Percentiles rank a stretch among this genome's conserved stretches.
These are phyloP conservation scores for Aspergillus alliaceus DNA, from an alignment of 2,329 filamentous ascomycete species.

Conservation along the genomic window DNA sequence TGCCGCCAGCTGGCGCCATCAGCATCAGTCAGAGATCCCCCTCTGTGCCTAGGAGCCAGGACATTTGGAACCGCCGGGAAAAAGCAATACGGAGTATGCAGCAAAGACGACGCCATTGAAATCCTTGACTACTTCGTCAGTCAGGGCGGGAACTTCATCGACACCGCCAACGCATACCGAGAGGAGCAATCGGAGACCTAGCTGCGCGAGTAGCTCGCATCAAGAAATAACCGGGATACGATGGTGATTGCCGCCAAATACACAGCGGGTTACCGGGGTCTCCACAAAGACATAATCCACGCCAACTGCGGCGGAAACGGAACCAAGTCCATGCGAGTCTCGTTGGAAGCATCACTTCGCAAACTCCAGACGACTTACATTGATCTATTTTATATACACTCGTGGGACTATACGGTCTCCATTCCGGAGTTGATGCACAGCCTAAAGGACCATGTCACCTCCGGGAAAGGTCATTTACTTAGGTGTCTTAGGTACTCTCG, in stretches of 20 bases:
- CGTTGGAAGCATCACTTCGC: conserved; percentile 27
- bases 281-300: conserved; percentile 25
- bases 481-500: conserved; percentile 67
- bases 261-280: conserved; percentile 32
- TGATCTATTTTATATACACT: conserved; percentile 39
- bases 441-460: conserved; percentile 59
- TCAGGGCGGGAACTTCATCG: conserved; percentile 70
- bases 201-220: conserved; percentile 69
- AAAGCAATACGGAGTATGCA: conserved; percentile 61
- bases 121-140: conserved; percentile 66
- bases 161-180: conserved; percentile 69
- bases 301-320: conserved; percentile 45
- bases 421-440: conserved; percentile 69
- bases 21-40: conserved; percentile 64
- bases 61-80: conserved; percentile 39
- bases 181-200: conserved; percentile 61
- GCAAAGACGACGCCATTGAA: conserved; percentile 59
- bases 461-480: conserved; percentile 68
- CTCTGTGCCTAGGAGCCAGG: conserved; percentile 47
- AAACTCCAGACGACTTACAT: conserved; percentile 39
- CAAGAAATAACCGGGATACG: conserved; percentile 61
- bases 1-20: conserved; percentile 66
- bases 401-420: conserved; percentile 65
- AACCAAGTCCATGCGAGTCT: conserved; percentile 30
- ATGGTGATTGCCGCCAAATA: conserved; percentile 72